Evolutionary conservation across 2,329 filamentous ascomycete genomes (phyloP), one percentile per base, ranked within the genome.

Genomic region (Pseudogymnoascus sp.): DNA sequence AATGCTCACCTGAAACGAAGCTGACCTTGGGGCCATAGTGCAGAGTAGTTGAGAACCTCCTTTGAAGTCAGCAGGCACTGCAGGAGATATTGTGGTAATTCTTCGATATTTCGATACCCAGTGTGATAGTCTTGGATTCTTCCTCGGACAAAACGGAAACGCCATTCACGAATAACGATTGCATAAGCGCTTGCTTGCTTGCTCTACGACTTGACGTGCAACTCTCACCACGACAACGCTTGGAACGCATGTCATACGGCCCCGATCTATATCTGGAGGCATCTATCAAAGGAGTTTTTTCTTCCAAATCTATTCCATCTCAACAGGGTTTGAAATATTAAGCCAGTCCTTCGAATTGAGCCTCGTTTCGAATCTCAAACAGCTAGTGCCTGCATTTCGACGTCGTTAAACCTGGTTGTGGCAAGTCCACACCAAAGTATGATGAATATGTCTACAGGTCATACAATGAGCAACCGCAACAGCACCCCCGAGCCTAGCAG

Each of bases 401-500:
- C 63, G 64, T 65, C 61, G 59, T 61, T 61, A 65, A 64, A 65
- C 63, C 64, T 64, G n/a, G 25, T 56, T 8, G 50, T 56, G 50
- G 50, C 50, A 56, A 56, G 50, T 56, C 28, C 44, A 35, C 47
- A 35, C 61, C n/a, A 64, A 35, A 68, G 61, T 64, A 82, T 83
- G 80, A 76, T 81, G 77, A 83, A 81, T 66, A 86, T 86, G 83
- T 85, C 89, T 76, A 85, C 86, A 70, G 87, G 82, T 73, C 84
- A 86, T 74, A 79, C 85, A 68, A 84, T 87, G 75, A 85, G 86
- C 69, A 97, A 97, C 79, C 89, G 94, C 72, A 97, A 97, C 79
- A 97, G 92, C 82, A 97, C 93, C 53, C 94, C 94, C 63, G 94
- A 97, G 80, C 91, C 89, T 62, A 89, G 87, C 70, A 91, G 87